These are phyloP conservation scores for Podila epicladia DNA, from an alignment of 192 early-diverging fungal genomes.

Conservation along the genomic window DNA sequence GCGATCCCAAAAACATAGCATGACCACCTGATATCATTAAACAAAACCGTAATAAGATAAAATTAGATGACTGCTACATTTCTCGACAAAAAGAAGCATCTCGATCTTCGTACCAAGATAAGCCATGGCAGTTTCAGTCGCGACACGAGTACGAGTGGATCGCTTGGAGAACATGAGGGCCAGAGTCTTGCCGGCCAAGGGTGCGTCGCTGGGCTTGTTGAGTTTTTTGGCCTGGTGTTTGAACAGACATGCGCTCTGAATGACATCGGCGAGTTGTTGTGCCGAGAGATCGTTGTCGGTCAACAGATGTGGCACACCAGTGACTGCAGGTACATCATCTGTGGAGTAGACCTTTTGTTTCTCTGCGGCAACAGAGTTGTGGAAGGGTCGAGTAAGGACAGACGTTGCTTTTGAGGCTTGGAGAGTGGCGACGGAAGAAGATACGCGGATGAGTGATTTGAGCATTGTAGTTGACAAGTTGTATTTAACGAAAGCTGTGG, in stretches of 20 bases:
- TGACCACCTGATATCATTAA: slow-evolving; percentile 77
- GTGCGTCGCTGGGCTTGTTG: slow-evolving; percentile 59
- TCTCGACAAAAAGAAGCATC: not conserved
- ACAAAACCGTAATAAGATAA: not conserved
- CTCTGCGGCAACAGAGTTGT: not conserved
- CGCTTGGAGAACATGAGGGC: slow-evolving; percentile 96
- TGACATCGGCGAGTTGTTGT: slow-evolving; percentile 79
- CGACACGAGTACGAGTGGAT: slow-evolving; percentile 95
- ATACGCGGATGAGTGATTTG: slow-evolving; percentile 22
- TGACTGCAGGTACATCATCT: slow-evolving; percentile 22
- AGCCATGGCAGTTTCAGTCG: slow-evolving; percentile 90
- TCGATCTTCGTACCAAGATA: slow-evolving; percentile 69
- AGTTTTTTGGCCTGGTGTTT: slow-evolving; percentile 77
- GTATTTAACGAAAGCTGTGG: not conserved
- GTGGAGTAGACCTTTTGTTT: slow-evolving; percentile 32
- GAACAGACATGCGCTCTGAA: slow-evolving; percentile 81
- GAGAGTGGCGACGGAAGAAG: not conserved
- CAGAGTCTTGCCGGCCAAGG: slow-evolving; percentile 86
- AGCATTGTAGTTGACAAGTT: slow-evolving; percentile 14
- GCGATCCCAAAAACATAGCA: slow-evolving; percentile 92
- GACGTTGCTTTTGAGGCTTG: slow-evolving; percentile 1
- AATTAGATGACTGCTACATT: not conserved
- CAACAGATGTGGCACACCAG: slow-evolving; percentile 68
- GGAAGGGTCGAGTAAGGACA: slow-evolving; percentile 12
- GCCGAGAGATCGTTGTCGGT: slow-evolving; percentile 85